Conservation (phyloP, 192 early-diverging fungal genomes). For the Spizellomyces punctatus region DNA sequence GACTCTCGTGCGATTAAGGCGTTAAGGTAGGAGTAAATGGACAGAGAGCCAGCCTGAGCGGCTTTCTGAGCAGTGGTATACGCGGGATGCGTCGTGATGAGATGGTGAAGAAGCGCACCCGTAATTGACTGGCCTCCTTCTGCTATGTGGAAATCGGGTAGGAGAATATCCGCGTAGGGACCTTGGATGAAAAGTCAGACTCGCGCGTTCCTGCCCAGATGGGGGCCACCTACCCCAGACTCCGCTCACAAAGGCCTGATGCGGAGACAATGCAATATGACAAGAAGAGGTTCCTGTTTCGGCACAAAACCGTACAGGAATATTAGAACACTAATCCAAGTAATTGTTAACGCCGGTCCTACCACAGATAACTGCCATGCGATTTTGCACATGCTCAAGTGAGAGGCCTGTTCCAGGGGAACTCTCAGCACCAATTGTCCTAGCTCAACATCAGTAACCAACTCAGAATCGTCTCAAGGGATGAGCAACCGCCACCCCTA, state of each 20-base stretch:
- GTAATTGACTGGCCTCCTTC: constrained; percentile 80
- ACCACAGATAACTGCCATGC: constrained; percentile 69
- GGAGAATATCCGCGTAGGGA: constrained; percentile 62
- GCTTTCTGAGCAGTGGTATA: constrained; percentile 36
- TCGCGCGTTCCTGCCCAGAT: background rate
- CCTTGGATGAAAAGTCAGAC: constrained; percentile 39
- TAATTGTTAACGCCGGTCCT: background rate
- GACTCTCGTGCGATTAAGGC: constrained; percentile 37
- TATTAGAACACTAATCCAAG: background rate
- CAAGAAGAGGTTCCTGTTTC: constrained; percentile 64
- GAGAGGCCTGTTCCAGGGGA: background rate
- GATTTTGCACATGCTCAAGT: constrained; percentile 12
- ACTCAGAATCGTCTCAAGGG: background rate
- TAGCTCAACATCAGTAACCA: background rate
- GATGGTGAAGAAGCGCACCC: constrained; percentile 66
- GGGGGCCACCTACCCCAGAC: constrained; percentile 45
- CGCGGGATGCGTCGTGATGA: constrained; percentile 62
- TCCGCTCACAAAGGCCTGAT: constrained; percentile 63
- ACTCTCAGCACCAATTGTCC: constrained; percentile 12
- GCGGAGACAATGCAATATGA: constrained; percentile 60
- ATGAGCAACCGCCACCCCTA: background rate
- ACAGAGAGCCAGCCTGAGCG: constrained; percentile 13
- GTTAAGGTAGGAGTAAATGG: constrained; percentile 60
- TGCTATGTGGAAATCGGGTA: constrained; percentile 56
- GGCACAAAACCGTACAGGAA: too few species aligned